A percentile compares a stretch with the other conserved stretches of the same genome.
Conservation (phyloP, 202 grass and related monocot genomes). For the Panicum virgatum region DNA sequence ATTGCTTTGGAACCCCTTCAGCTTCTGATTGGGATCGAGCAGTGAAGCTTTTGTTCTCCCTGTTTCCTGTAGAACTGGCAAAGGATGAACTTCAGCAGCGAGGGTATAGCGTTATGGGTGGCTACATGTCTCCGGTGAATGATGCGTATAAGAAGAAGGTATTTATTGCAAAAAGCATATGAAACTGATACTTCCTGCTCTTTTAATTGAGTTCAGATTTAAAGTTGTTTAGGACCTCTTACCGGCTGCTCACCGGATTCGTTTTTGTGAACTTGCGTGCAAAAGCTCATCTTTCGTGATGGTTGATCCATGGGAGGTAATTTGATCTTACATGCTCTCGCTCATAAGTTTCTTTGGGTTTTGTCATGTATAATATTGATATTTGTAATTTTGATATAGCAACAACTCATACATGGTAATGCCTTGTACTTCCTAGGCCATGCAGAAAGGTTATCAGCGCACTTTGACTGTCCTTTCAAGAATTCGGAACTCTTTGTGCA, state of each 20-base stretch:
- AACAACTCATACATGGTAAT: neutral
- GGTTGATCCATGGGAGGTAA: slow-evolving; percentile 94
- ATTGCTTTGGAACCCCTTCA: neutral
- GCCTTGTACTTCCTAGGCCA: slow-evolving; percentile 50
- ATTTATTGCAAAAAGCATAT: neutral
- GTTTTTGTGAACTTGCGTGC: slow-evolving; percentile 70
- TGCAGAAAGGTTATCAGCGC: slow-evolving; percentile 69
- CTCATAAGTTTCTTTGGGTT: neutral
- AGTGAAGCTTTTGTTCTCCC: neutral
- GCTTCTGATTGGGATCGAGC: neutral
- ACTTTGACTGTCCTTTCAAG: slow-evolving; percentile 70
- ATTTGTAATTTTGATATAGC: neutral
- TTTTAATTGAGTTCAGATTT: neutral
- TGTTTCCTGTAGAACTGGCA: slow-evolving; percentile 55
- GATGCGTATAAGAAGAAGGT: slow-evolving; percentile 96
- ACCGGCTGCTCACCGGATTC: slow-evolving; percentile 44
- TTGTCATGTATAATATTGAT: neutral
- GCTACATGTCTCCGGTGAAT: slow-evolving; percentile 89
- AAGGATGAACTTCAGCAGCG: slow-evolving; percentile 71
- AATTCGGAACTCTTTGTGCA: slow-evolving; percentile 48
- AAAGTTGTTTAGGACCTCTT: slow-evolving; percentile 63
- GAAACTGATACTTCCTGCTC: neutral
- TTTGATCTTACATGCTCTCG: slow-evolving; percentile 23
- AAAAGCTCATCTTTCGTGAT: slow-evolving; percentile 75
- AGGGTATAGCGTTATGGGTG: slow-evolving; percentile 63